phyloP scores from a whole-genome alignment of 1,284 basidiomycete species.

The Tausonia pullulans region DNA sequence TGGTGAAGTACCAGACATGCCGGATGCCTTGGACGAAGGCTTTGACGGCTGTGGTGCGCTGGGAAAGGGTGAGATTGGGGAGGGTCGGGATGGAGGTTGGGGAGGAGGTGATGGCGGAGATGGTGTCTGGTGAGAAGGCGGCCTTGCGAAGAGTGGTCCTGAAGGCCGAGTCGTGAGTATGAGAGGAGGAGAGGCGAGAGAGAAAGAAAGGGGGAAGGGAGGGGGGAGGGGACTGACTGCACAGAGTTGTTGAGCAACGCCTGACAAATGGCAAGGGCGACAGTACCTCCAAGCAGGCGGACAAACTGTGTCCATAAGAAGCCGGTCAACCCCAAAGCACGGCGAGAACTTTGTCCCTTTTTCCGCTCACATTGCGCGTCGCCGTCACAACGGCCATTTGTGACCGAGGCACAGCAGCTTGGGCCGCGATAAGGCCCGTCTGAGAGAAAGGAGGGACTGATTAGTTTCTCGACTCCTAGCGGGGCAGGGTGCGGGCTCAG shows the following conservation, averaged over 20 bases:
- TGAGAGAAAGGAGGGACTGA: neutral
- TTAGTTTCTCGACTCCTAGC: too few relatives aligned
- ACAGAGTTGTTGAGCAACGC: slow-evolving; percentile 26
- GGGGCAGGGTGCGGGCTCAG: too few relatives aligned
- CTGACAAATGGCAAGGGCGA: slow-evolving; percentile 23
- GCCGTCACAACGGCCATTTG: slow-evolving; percentile 31
- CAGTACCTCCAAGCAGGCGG: slow-evolving; percentile 29
- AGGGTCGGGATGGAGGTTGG: slow-evolving; percentile 1
- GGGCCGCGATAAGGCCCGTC: slow-evolving; percentile 10
- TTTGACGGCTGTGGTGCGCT: slow-evolving; percentile 20
- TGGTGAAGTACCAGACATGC: slow-evolving; percentile 28
- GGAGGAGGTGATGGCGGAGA: slow-evolving; percentile 2
- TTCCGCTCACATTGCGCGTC: slow-evolving; percentile 12
- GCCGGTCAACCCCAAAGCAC: too few relatives aligned
- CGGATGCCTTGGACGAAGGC: slow-evolving; percentile 31
- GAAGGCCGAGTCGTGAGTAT: neutral
- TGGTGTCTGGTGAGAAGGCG: neutral
- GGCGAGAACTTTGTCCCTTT: too few relatives aligned
- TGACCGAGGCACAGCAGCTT: slow-evolving; percentile 9
- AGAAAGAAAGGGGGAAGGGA: neutral
- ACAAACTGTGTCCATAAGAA: slow-evolving; percentile 18
- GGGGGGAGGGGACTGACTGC: slow-evolving; percentile 9
- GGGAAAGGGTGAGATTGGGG: slow-evolving; percentile 15
- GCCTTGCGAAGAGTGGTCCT: neutral
- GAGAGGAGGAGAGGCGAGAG: neutral